phyloP scores from a whole-genome alignment of 2,329 filamentous ascomycete genomes.

The Epicoccum nigrum region DNA sequence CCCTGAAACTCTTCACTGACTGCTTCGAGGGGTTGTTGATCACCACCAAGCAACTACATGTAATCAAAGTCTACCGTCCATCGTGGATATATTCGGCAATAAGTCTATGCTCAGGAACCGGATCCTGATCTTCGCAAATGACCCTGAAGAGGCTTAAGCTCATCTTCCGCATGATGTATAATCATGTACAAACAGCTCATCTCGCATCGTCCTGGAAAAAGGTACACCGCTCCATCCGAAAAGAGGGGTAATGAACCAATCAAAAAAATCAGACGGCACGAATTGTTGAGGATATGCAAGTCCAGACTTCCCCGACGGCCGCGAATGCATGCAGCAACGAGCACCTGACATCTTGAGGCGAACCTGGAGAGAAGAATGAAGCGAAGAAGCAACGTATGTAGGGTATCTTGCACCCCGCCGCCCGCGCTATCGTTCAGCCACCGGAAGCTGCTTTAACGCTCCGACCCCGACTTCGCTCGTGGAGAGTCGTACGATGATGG shows the following conservation, averaged over 20 bases:
- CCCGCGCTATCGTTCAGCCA: slow-evolving; percentile 10
- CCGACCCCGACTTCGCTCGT: background rate
- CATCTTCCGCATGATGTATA: slow-evolving; percentile 18
- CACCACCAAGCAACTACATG: background rate
- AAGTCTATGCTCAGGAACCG: background rate
- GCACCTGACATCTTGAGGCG: slow-evolving; percentile 39
- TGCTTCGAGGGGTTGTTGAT: too few relatives aligned
- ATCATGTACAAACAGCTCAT: slow-evolving; percentile 39
- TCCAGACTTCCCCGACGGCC: slow-evolving; percentile 24
- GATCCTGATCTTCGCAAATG: background rate
- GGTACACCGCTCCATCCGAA: slow-evolving; percentile 34
- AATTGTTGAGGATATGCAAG: slow-evolving; percentile 37
- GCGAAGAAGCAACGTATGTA: slow-evolving; percentile 22
- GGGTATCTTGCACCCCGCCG: slow-evolving; percentile 7
- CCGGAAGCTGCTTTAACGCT: background rate
- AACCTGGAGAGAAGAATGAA: slow-evolving; percentile 17
- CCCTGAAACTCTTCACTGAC: background rate
- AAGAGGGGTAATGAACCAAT: slow-evolving; percentile 37
- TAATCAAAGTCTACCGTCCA: background rate
- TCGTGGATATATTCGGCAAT: background rate
- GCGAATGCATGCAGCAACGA: slow-evolving; percentile 35
- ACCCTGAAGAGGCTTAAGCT: slow-evolving; percentile 4
- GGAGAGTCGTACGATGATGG: slow-evolving; percentile 10
- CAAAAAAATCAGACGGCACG: slow-evolving; percentile 27
- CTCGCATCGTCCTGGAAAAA: slow-evolving; percentile 32